Conservation (phyloP, 306 rosid species). For the Erythrophleum fordii region DNA sequence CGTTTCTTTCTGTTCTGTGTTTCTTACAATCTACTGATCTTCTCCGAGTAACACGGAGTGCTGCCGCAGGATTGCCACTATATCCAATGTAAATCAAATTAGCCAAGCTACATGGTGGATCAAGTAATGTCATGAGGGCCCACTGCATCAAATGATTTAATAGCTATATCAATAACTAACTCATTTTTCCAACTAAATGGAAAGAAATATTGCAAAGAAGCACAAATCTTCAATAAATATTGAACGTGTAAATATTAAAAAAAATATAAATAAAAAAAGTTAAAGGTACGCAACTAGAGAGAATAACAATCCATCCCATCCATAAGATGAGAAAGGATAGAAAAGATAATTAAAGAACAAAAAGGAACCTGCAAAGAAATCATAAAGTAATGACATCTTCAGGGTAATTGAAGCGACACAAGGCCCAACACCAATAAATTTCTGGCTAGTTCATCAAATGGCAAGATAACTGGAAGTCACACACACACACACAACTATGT, state of each 20-base stretch:
- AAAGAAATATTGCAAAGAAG: background rate
- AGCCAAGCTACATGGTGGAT: conserved; percentile 77
- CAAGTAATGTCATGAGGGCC: conserved; percentile 87
- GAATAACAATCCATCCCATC: background rate
- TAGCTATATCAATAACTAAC: conserved; percentile 39
- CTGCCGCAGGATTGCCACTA: conserved; percentile 82
- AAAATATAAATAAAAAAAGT: background rate
- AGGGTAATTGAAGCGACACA: background rate
- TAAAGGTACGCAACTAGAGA: background rate
- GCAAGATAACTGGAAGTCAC: background rate
- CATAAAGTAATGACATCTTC: background rate
- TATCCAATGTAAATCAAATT: conserved; percentile 90
- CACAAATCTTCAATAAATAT: background rate
- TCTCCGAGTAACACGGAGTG: conserved; percentile 76
- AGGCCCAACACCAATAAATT: background rate
- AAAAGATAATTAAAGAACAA: background rate
- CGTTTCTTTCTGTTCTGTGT: conserved; percentile 78
- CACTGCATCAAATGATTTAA: conserved; percentile 65
- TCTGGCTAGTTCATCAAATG: background rate
- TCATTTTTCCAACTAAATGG: conserved; percentile 20
- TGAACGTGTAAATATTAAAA: background rate
- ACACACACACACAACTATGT: background rate
- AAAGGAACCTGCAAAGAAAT: background rate
- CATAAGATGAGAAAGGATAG: background rate
- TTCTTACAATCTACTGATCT: conserved; percentile 73